Percentiles rank a stretch among this genome's conserved stretches.
phyloP scores from a whole-genome alignment of 805 yeast species.

The Schizosaccharomyces cryophilus region DNA sequence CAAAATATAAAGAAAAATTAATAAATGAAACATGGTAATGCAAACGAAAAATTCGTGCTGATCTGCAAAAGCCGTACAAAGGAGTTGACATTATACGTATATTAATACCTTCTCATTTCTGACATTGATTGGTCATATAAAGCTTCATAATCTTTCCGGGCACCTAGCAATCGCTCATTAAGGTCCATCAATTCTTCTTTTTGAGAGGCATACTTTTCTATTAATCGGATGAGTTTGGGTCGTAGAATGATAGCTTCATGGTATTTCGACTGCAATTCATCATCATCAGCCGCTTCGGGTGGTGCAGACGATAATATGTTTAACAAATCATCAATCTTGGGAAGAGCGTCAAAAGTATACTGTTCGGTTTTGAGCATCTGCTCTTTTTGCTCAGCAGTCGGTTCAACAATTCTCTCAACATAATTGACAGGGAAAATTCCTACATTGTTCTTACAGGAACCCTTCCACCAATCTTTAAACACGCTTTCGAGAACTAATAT shows the following conservation, averaged over 20 bases:
- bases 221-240: slow-evolving; percentile 44
- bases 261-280: slow-evolving; percentile 47
- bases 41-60: neutral
- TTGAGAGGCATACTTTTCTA: slow-evolving; percentile 54
- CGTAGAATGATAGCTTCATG: slow-evolving; percentile 49
- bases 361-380: slow-evolving; percentile 27
- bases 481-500: slow-evolving; percentile 70
- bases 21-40: no score
- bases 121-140: neutral
- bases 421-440: slow-evolving; percentile 89
- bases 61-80: neutral
- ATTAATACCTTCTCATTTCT: neutral
- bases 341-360: slow-evolving; percentile 26
- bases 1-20: no score
- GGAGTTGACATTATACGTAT: neutral
- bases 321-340: slow-evolving; percentile 46
- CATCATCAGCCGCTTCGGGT: slow-evolving; percentile 23
- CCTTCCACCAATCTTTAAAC: slow-evolving; percentile 90
- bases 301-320: slow-evolving; percentile 24
- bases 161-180: slow-evolving; percentile 43
- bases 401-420: slow-evolving; percentile 52
- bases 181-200: slow-evolving; percentile 54
- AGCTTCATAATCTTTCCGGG: slow-evolving; percentile 39
- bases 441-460: slow-evolving; percentile 50
- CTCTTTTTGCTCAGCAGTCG: slow-evolving; percentile 33